Evolutionary conservation across 345 rosid genomes (phyloP).

Genomic region (Pistacia integerrima): DNA sequence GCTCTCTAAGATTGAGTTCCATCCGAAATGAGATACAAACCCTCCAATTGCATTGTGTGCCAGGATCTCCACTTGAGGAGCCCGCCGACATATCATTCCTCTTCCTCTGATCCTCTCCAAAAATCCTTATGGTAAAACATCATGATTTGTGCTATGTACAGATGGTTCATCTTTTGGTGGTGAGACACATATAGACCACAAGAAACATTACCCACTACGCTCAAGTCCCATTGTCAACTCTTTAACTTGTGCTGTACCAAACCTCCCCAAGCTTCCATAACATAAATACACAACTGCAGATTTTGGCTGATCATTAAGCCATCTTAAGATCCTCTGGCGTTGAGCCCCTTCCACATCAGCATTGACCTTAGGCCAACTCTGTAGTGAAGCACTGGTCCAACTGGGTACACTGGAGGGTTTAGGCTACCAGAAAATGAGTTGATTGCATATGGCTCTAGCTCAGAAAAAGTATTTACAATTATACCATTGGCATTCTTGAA

Average conservation of each 20-base stretch:
- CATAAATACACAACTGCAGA: conserved; percentile 51
- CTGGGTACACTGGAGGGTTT: conserved; percentile 41
- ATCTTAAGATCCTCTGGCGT: conserved; percentile 27
- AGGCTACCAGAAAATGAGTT: conserved; percentile 24
- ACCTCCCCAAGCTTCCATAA: conserved; percentile 50
- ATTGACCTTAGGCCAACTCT: conserved; percentile 20
- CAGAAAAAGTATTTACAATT: conserved; percentile 41
- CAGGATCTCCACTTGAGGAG: conserved; percentile 42
- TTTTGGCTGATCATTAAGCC: conserved; percentile 54
- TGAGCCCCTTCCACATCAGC: conserved; percentile 25
- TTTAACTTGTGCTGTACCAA: conserved; percentile 31
- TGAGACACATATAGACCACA: conserved; percentile 33
- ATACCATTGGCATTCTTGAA: conserved; percentile 40
- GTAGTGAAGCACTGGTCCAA: conserved; percentile 47
- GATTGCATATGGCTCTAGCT: conserved; percentile 40
- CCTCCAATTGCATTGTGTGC: conserved; percentile 39
- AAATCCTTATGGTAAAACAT: conserved; percentile 38
- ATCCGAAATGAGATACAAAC: conserved; percentile 55
- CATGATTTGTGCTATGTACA: not conserved
- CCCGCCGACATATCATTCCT: conserved; percentile 44
- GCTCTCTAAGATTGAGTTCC: conserved; percentile 59
- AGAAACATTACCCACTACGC: conserved; percentile 32
- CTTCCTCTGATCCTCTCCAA: conserved; percentile 24
- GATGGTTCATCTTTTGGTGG: conserved; percentile 8
- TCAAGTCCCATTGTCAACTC: conserved; percentile 52